Percentiles rank a stretch among this genome's conserved stretches.
Evolutionary conservation across 495 filamentous ascomycete genomes (phyloP).

Genomic region (Penicillium herquei): DNA sequence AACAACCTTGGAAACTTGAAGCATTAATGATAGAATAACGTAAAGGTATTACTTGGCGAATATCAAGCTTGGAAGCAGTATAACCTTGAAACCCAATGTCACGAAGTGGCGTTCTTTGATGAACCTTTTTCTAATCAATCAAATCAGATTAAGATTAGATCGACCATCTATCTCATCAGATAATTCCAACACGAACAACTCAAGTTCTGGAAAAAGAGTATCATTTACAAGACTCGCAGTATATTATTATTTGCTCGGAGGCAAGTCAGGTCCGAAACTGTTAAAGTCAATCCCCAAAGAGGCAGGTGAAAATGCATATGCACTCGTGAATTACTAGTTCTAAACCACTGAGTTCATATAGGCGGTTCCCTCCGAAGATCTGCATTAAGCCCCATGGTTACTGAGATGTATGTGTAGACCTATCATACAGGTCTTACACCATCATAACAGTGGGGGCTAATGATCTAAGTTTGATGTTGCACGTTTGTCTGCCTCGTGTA

Average conservation of each 20-base stretch:
- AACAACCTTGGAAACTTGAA: too few relatives aligned
- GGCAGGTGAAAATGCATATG: background rate
- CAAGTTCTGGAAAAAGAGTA: background rate
- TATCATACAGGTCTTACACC: background rate
- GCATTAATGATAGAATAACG: too few relatives aligned
- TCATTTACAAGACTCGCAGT: too few relatives aligned
- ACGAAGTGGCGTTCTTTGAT: background rate
- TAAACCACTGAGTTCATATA: background rate
- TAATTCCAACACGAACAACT: background rate
- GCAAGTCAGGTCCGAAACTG: background rate
- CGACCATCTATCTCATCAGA: background rate
- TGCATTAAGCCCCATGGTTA: background rate
- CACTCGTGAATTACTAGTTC: background rate
- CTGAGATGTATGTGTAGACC: too few relatives aligned
- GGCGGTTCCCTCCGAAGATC: background rate
- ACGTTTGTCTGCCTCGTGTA: background rate
- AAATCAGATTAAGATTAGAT: background rate
- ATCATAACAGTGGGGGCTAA: too few relatives aligned
- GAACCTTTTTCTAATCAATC: background rate
- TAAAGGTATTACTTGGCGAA: too few relatives aligned
- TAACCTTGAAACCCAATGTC: background rate
- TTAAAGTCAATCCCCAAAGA: background rate
- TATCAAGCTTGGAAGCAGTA: background rate
- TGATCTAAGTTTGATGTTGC: background rate
- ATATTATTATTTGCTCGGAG: background rate